phyloP scores from a whole-genome alignment of 2,329 filamentous ascomycete genomes.

The Thermomyces lanuginosus region DNA sequence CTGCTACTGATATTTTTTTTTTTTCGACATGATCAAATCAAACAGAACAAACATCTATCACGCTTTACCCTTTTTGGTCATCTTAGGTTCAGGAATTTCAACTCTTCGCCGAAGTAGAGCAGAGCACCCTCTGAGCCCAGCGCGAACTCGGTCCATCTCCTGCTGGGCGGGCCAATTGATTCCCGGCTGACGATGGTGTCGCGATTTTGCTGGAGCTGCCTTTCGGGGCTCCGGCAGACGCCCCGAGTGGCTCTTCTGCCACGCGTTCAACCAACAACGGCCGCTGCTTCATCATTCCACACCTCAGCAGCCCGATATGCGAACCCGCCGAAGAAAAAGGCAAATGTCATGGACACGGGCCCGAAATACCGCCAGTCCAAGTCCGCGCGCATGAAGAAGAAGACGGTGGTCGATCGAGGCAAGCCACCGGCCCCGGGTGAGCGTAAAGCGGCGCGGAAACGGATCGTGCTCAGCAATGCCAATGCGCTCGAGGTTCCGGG shows the following conservation, averaged over 20 bases:
- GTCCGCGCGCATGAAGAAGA: slow-evolving; percentile 31
- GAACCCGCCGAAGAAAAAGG: slow-evolving; percentile 35
- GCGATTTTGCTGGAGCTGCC: slow-evolving; percentile 43
- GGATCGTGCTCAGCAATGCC: slow-evolving; percentile 82
- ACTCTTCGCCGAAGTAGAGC: slow-evolving; percentile 4
- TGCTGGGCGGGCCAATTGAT: slow-evolving; percentile 16
- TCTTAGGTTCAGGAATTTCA: slow-evolving; percentile 9
- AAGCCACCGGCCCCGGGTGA: slow-evolving; percentile 57
- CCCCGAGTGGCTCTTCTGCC: slow-evolving; percentile 19
- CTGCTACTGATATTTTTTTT: slow-evolving; percentile 3
- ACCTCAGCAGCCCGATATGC: slow-evolving; percentile 25
- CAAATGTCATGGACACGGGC: slow-evolving; percentile 10
- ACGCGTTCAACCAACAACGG: slow-evolving; percentile 30
- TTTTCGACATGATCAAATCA: slow-evolving; percentile 6
- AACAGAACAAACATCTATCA: slow-evolving; percentile 9
- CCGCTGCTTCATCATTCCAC: slow-evolving; percentile 31
- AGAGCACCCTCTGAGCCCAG: slow-evolving; percentile 11
- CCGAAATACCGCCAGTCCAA: slow-evolving; percentile 24
- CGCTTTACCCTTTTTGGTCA: slow-evolving; percentile 12
- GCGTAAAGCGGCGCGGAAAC: slow-evolving; percentile 72
- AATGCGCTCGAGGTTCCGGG: slow-evolving; percentile 68
- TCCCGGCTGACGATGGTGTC: slow-evolving; percentile 35
- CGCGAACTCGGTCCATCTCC: too few relatives aligned
- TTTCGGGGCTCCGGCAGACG: slow-evolving; percentile 33
- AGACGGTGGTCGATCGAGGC: slow-evolving; percentile 23